phyloP scores from a whole-genome alignment of 352 stramenopile genomes.

The Phytophthora meadii region DNA sequence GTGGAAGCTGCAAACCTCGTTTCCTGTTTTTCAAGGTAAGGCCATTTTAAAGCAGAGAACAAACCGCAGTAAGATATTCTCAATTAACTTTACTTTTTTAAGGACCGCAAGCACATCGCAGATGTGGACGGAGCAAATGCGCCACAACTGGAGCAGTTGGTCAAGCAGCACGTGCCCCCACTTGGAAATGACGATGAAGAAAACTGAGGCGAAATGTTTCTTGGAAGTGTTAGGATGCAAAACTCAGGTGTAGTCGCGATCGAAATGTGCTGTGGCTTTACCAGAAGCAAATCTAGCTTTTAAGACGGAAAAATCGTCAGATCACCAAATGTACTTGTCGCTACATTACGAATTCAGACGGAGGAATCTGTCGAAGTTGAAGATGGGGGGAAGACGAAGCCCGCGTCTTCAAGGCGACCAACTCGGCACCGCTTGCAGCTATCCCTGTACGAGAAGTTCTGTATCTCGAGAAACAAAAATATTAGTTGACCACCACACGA shows the following conservation, averaged over 20 bases:
- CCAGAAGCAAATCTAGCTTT: not conserved
- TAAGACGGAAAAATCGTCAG: slow-evolving; percentile 14
- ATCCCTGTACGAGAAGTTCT: slow-evolving; percentile 83
- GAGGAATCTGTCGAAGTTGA: slow-evolving; percentile 31
- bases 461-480: slow-evolving; percentile 13
- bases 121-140: slow-evolving; percentile 69
- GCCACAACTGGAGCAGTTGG: slow-evolving; percentile 64
- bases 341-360: slow-evolving; percentile 8
- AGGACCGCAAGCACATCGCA: slow-evolving; percentile 68
- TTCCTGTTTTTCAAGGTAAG: slow-evolving; percentile 69
- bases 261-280: not conserved
- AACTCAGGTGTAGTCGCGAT: too few species aligned
- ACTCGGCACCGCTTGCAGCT: slow-evolving; percentile 70
- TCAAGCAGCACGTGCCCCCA: slow-evolving; percentile 68
- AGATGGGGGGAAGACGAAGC: slow-evolving; percentile 52
- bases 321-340: slow-evolving; percentile 18
- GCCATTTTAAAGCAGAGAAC: not conserved
- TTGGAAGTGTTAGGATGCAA: too few species aligned
- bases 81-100: not conserved
- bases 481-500: slow-evolving; percentile 15
- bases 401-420: slow-evolving; percentile 63
- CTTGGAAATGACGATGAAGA: slow-evolving; percentile 64
- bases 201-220: slow-evolving; percentile 21
- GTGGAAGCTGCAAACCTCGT: slow-evolving; percentile 67
- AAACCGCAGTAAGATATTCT: not conserved